Percentiles rank a stretch among this genome's conserved stretches.
Conservation (phyloP, 495 filamentous ascomycete genomes). For the Daldinia caldariorum region DNA sequence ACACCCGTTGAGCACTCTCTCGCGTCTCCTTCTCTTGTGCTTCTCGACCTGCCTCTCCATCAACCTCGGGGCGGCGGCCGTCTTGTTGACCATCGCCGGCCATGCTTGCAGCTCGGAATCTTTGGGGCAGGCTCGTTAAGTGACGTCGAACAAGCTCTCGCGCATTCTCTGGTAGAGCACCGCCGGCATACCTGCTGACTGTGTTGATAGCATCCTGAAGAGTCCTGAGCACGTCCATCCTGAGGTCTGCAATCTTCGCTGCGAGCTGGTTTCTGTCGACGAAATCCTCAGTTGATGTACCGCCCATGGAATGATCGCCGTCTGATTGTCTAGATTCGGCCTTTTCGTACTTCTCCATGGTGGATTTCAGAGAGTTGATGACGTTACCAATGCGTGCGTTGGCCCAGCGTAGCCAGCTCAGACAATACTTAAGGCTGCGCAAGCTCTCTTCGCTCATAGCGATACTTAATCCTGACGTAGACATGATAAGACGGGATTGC, state of each 20-base stretch:
- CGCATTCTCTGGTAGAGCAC: slow-evolving; percentile 85
- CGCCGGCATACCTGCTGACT: slow-evolving; percentile 84
- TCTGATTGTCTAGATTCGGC: slow-evolving; percentile 38
- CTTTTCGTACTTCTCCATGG: slow-evolving; percentile 80
- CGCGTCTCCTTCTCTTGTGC: slow-evolving; percentile 51
- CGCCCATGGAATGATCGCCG: slow-evolving; percentile 36
- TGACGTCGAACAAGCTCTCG: slow-evolving; percentile 78
- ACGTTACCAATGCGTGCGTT: slow-evolving; percentile 77
- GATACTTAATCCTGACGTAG: slow-evolving; percentile 83
- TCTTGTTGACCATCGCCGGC: slow-evolving; percentile 54
- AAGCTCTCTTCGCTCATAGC: slow-evolving; percentile 89
- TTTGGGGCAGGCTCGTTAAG: slow-evolving; percentile 78
- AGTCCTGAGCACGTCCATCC: slow-evolving; percentile 76
- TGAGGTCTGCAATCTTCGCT: slow-evolving; percentile 72
- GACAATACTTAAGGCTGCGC: slow-evolving; percentile 77
- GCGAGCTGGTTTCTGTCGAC: slow-evolving; percentile 56
- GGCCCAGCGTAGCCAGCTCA: slow-evolving; percentile 77
- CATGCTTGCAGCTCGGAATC: slow-evolving; percentile 69
- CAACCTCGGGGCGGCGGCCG: slow-evolving; percentile 47
- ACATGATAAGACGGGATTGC: slow-evolving; percentile 82
- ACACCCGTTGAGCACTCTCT: slow-evolving; percentile 70
- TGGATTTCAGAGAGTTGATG: slow-evolving; percentile 71
- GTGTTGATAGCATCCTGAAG: slow-evolving; percentile 79
- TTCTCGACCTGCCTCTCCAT: slow-evolving; percentile 44
- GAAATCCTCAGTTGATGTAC: slow-evolving; percentile 37